Evolutionary conservation across 2,329 filamentous ascomycete genomes (phyloP).

Genomic region (Penicillium griseofulvum): DNA sequence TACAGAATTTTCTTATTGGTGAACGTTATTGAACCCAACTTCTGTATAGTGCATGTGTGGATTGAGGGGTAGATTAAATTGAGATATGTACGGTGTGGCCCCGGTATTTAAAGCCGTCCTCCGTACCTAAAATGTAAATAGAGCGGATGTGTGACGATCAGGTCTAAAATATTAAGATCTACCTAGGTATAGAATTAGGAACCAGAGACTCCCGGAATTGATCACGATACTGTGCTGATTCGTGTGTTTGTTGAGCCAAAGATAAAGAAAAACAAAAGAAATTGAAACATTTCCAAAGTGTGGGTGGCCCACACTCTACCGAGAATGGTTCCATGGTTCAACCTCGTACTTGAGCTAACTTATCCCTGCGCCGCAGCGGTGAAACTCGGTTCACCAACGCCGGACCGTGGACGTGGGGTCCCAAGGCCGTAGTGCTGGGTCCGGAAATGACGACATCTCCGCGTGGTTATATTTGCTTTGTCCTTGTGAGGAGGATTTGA

Average conservation of each 20-base stretch:
- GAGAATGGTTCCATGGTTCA: slow-evolving; percentile 2
- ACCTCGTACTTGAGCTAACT: background rate
- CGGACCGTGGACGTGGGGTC: slow-evolving; percentile 13
- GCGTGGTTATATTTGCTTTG: background rate
- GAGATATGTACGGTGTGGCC: background rate
- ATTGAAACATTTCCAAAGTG: background rate
- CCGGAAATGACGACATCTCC: slow-evolving; percentile 18
- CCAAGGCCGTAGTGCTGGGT: slow-evolving; percentile 18
- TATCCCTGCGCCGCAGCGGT: background rate
- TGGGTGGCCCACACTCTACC: background rate
- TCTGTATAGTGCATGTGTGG: background rate
- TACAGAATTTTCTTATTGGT: background rate
- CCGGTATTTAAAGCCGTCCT: background rate
- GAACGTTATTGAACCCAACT: background rate
- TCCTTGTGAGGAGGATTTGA: background rate
- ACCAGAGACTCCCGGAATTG: background rate
- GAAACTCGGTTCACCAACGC: slow-evolving; percentile 1
- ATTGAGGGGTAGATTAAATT: background rate
- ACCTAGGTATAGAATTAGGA: background rate
- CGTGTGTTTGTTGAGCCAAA: background rate
- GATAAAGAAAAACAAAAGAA: background rate
- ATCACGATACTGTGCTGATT: background rate
- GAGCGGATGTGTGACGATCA: background rate
- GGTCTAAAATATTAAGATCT: background rate
- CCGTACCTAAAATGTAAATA: background rate